Evolutionary conservation across 495 filamentous ascomycete genomes (phyloP), one percentile per base, ranked within the genome.

Genomic region (Aspergillus cavernicola): DNA sequence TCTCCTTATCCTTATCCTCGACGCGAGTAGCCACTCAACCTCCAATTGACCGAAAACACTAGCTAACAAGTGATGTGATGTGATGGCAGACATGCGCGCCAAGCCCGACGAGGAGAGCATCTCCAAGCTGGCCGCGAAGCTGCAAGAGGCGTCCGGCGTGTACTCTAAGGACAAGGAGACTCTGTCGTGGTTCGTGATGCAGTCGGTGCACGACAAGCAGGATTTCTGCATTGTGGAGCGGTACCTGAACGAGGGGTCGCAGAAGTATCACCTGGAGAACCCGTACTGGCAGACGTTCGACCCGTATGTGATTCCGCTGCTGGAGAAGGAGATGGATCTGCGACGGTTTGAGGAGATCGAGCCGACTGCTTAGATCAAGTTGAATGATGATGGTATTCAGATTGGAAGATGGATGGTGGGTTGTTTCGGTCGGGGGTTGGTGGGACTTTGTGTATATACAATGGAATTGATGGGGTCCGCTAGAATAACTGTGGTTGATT

Each of bases 241-340:
- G 16, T 87, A 85, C 53, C 58, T 69, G 66, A 70, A 78, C 53
- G 84, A 85, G 64, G 64, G 66, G 2, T 69, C 66, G 44, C 80
- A 84, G 67, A 73, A 80, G 60, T 85, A 84, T 59, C 82, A 86
- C 62, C 71, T 85, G 15, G 76, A 79, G 62, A 85, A 85, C 64
- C 82, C 82, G 0, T 86, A 87, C 72, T 85, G 82, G 82, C 78
- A 84, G 76, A 85, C 82, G 10, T 87, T 87, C 56, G 81, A 85
- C 58, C 79, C 80, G 6, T 85, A 85, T 57, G 82, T 86, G 9
- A 70, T 80, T 45, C 84, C 83, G 24, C 58, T 87, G 49, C 65
- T 87, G 37, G 83, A 84, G 61, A 77, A 75, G 64, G 69, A 75
- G n/a, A 85, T 85, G 81, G 82, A 85, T 61, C 60, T 86, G 52